A percentile compares a stretch with the other conserved stretches of the same genome.
Evolutionary conservation across 129 eudicot species (phyloP).

Genomic region (Chrysanthemum lavandulifolium): DNA sequence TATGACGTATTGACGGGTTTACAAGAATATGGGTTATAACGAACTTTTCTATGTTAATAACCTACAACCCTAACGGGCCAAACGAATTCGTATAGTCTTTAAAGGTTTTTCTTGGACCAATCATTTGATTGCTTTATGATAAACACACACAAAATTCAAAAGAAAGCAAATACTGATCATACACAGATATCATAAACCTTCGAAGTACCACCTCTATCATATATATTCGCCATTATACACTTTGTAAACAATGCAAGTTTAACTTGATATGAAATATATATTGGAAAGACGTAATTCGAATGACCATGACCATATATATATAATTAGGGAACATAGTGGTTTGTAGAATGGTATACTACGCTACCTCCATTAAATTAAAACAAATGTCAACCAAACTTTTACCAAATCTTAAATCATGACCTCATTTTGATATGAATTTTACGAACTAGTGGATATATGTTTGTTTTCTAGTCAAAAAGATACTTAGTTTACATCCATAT

Average conservation of each 20-base stretch:
- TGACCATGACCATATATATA: neutral
- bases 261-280: neutral
- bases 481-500: constrained; percentile 1
- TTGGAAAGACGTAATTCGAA: neutral
- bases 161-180: too few species aligned
- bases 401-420: constrained; percentile 35
- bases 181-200: too few species aligned
- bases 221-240: too few species aligned
- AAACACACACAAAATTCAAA: too few species aligned
- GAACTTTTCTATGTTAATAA: too few species aligned
- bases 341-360: constrained; percentile 39
- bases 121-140: too few species aligned
- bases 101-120: too few species aligned
- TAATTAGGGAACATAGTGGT: constrained; percentile 29
- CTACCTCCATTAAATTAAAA: constrained; percentile 30
- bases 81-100: too few species aligned
- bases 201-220: too few species aligned
- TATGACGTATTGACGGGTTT: too few species aligned
- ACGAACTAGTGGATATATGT: constrained; percentile 31
- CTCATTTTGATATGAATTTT: constrained; percentile 30
- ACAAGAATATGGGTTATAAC: too few species aligned
- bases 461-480: constrained; percentile 14
- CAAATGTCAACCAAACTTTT: constrained; percentile 43
- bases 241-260: neutral
- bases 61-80: too few species aligned